Evolutionary conservation across 345 rosid species (phyloP).

Genomic region (Ceriops zippeliana): DNA sequence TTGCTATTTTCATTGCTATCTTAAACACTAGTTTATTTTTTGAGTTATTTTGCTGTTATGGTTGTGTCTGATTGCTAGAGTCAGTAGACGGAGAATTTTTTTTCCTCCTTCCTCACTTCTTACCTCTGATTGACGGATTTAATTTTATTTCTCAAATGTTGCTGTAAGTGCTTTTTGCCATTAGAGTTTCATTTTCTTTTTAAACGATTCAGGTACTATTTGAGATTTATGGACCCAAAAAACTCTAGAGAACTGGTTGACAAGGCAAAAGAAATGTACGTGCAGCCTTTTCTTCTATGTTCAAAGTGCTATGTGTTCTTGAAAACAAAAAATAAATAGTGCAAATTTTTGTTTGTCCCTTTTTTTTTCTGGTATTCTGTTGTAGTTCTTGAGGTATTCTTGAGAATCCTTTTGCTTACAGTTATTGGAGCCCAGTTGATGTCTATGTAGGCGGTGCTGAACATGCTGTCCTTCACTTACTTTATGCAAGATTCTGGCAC

Average conservation of each 20-base stretch:
- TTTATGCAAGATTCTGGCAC: constrained; percentile 97
- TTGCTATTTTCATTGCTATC: not conserved
- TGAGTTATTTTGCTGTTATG: no score
- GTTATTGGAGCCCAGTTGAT: constrained; percentile 96
- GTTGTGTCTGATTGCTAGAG: no score
- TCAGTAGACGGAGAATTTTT: not conserved
- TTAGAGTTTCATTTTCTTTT: constrained; percentile 7
- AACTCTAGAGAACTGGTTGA: constrained; percentile 70
- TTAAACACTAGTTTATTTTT: not conserved
- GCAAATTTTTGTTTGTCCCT: not conserved
- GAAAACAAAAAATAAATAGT: no score
- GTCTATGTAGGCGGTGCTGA: constrained; percentile 97
- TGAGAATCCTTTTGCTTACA: constrained; percentile 21
- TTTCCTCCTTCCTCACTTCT: not conserved
- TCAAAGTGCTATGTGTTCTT: not conserved
- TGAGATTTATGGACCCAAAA: constrained; percentile 93
- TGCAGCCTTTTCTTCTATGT: constrained; percentile 2
- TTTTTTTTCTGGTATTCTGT: not conserved
- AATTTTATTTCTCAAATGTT: constrained; percentile 3
- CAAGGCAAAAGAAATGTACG: constrained; percentile 76
- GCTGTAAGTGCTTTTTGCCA: not conserved
- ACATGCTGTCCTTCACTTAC: constrained; percentile 92
- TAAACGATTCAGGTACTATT: constrained; percentile 68
- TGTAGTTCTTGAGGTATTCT: constrained; percentile 9
- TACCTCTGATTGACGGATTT: not conserved